Base-by-base conservation (phyloP, 176 grass and related monocot species). In the Calamus simplicifolius region DNA sequence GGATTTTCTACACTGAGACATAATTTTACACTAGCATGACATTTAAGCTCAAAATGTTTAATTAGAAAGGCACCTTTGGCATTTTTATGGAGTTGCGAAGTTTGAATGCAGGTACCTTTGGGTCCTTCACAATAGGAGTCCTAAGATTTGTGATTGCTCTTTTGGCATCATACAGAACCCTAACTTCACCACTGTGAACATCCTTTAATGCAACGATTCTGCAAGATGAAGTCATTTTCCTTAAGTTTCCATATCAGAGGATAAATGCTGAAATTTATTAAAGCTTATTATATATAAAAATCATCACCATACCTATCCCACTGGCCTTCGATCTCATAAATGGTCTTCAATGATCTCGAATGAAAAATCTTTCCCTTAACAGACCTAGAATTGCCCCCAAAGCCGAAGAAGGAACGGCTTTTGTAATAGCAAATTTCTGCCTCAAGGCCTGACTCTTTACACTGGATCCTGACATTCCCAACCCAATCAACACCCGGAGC, bases 281-380 rank as follows among this genome's bases (percentile, higher is more conserved):
- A 13, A 23, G 13, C 21, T 23, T 23, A 10, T 43, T 43, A 13
- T 12, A 43, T 43, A 7, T 43, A 43, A 13, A 43, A 10, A 43
- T 43, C 35, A 43, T 43, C 35, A 43, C 35, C 53, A 56, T 56
- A 77, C 80, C 54, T 63, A 14, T 98, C 93, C 93, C 93, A 98
- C 1, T 80, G 71, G 4, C 93, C 93, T 2, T 82, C 65, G 7
- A 98, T 85, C 80, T 88, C 84, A n/a, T 66, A 79, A 31, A 90
- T 15, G 0, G 69, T 62, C 15, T 70, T 81, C 0, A 23, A 2
- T 4, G 72, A 52, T 0, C 19, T 27, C 0, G 87, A 80, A 15
- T 51, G 35, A 16, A 72, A 73, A 8, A 98, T 69, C 48, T 66
- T 88, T 2, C 93, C 87, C 54, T 63, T 83, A 0, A 98, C 59